A percentile compares a stretch with the other conserved stretches of the same genome.
Evolutionary conservation across 176 grass and related monocot genomes (phyloP).

Genomic region (Phragmites australis): DNA sequence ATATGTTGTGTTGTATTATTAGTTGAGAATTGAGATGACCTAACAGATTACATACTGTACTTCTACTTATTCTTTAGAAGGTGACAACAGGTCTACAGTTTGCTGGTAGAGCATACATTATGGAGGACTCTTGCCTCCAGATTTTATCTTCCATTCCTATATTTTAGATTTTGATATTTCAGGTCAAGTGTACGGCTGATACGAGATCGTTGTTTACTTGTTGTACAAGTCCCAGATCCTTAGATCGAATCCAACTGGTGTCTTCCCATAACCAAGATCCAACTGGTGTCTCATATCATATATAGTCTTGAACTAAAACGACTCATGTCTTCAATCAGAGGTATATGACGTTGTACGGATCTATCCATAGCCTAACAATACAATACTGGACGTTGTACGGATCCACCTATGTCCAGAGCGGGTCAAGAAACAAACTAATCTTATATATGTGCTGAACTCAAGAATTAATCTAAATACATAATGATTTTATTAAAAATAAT

Average conservation of each 20-base stretch:
- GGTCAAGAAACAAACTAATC: too few species aligned
- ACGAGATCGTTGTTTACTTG: background rate
- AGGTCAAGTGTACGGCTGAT: too few species aligned
- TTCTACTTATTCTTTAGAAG: conserved; percentile 24
- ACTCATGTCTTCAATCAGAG: background rate
- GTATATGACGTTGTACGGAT: too few species aligned
- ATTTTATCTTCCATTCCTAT: background rate
- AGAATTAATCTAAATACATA: too few species aligned
- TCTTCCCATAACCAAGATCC: background rate
- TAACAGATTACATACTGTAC: conserved; percentile 31
- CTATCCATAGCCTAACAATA: too few species aligned
- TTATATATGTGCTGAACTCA: too few species aligned
- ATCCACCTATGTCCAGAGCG: too few species aligned
- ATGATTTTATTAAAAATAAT: too few species aligned
- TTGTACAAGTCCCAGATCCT: background rate
- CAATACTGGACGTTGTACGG: too few species aligned
- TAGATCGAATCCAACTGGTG: background rate
- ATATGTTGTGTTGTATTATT: conserved; percentile 37
- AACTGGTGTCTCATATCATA: background rate
- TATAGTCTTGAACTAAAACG: background rate
- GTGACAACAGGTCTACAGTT: conserved; percentile 10
- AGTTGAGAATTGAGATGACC: conserved; percentile 22
- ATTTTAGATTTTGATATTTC: background rate
- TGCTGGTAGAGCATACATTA: background rate
- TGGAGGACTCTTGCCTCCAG: background rate